phyloP scores from a whole-genome alignment of 2,329 filamentous ascomycete genomes.

The Zymoseptoria brevis region DNA sequence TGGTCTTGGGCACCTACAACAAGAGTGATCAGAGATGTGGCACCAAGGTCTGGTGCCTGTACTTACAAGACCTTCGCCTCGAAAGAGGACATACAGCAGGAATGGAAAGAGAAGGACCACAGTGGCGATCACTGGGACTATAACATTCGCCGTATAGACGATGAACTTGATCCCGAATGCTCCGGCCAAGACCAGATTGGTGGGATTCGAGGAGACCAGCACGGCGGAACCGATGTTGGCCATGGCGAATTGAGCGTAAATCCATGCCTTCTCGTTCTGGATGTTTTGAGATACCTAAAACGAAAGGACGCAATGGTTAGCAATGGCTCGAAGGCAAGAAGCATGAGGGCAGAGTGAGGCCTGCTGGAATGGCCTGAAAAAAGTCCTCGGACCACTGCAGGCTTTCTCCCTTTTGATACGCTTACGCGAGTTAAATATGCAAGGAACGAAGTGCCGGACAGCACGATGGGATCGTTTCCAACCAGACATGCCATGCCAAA shows the following conservation, averaged over 20 bases:
- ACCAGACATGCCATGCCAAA: slow-evolving; percentile 60
- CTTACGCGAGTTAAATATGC: slow-evolving; percentile 68
- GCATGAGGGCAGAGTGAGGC: too few species aligned
- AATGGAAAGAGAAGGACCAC: slow-evolving; percentile 62
- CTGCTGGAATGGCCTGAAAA: too few species aligned
- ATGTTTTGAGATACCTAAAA: slow-evolving; percentile 63
- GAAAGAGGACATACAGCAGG: slow-evolving; percentile 61
- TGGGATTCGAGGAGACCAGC: slow-evolving; percentile 69
- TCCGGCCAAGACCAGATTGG: slow-evolving; percentile 65
- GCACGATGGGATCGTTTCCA: slow-evolving; percentile 67
- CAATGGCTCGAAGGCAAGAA: too few species aligned
- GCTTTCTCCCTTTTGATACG: too few species aligned
- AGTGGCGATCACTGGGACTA: slow-evolving; percentile 62
- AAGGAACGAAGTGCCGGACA: slow-evolving; percentile 66
- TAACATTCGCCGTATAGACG: slow-evolving; percentile 68
- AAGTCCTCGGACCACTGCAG: too few species aligned
- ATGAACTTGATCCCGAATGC: slow-evolving; percentile 67
- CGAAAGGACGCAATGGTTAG: too few species aligned
- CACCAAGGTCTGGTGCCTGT: neutral
- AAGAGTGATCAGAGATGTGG: neutral
- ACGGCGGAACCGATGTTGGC: slow-evolving; percentile 69
- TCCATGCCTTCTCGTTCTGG: slow-evolving; percentile 62
- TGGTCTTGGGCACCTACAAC: slow-evolving; percentile 49
- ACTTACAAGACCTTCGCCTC: slow-evolving; percentile 51
- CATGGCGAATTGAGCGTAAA: slow-evolving; percentile 61